These are phyloP conservation scores for Lachnellula suecica DNA, from an alignment of 2,329 filamentous ascomycete genomes.

Conservation along the genomic window DNA sequence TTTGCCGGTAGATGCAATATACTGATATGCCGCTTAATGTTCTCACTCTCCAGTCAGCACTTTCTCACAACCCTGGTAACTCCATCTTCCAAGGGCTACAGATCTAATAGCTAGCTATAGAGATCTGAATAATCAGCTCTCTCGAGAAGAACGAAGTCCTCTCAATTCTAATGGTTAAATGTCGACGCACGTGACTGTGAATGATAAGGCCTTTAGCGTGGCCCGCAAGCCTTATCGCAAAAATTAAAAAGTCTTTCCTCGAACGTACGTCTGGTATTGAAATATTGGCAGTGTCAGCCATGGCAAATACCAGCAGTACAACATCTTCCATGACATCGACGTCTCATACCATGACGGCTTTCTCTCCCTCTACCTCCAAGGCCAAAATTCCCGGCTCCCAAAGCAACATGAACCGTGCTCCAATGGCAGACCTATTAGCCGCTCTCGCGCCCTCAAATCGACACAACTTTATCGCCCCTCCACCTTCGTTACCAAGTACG, in stretches of 20 bases:
- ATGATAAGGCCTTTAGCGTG: not conserved
- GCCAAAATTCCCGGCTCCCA: slow-evolving; percentile 37
- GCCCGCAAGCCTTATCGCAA: not conserved
- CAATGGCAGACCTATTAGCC: slow-evolving; percentile 24
- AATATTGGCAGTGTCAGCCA: slow-evolving; percentile 11
- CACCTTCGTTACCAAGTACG: slow-evolving; percentile 62
- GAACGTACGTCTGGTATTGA: not conserved
- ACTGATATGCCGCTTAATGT: too few species aligned
- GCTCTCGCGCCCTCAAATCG: slow-evolving; percentile 28
- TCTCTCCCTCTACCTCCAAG: slow-evolving; percentile 36
- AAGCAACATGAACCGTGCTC: too few species aligned
- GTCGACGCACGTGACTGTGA: not conserved
- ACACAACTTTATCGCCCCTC: slow-evolving; percentile 70
- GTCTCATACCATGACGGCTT: slow-evolving; percentile 60
- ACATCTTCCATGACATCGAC: slow-evolving; percentile 63
- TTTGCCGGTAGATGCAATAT: too few species aligned
- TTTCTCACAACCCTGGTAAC: too few species aligned
- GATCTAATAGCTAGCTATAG: too few species aligned
- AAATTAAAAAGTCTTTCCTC: slow-evolving; percentile 5
- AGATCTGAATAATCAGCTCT: too few species aligned
- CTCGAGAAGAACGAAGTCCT: too few species aligned
- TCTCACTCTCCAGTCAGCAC: too few species aligned
- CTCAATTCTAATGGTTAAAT: too few species aligned
- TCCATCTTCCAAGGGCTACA: too few species aligned
- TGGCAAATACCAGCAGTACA: slow-evolving; percentile 40